Conservation (phyloP, 345 rosid genomes). For the Brassica rapa region DNA sequence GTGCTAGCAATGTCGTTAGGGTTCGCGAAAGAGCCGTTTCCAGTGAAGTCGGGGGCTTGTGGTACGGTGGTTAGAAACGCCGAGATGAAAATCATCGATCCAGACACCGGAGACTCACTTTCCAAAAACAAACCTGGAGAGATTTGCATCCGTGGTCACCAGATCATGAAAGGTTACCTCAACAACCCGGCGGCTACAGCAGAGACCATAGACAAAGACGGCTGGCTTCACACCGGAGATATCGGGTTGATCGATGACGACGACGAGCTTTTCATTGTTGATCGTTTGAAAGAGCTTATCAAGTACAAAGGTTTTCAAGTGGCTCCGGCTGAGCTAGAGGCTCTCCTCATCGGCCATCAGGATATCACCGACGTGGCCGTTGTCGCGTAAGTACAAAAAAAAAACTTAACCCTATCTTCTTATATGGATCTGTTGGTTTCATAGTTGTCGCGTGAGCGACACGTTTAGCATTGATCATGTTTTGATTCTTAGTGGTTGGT, state of each 20-base stretch:
- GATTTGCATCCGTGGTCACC: slow-evolving; percentile 77
- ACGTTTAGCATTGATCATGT: neutral
- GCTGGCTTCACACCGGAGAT: slow-evolving; percentile 52
- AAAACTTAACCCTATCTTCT: neutral
- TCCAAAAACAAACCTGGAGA: slow-evolving; percentile 70
- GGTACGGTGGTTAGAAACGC: slow-evolving; percentile 88
- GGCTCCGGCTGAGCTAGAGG: slow-evolving; percentile 76
- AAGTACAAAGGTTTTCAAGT: slow-evolving; percentile 76
- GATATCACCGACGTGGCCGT: slow-evolving; percentile 60
- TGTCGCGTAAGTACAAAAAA: slow-evolving; percentile 42
- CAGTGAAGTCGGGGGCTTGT: slow-evolving; percentile 73
- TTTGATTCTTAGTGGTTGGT: neutral
- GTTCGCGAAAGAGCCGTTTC: slow-evolving; percentile 72
- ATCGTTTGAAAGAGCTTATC: slow-evolving; percentile 65
- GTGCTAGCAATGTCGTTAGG: slow-evolving; percentile 74
- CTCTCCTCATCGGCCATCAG: slow-evolving; percentile 54
- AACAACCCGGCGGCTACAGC: slow-evolving; percentile 49
- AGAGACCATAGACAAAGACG: slow-evolving; percentile 50
- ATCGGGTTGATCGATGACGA: slow-evolving; percentile 56
- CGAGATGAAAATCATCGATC: slow-evolving; percentile 48
- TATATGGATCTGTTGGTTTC: neutral
- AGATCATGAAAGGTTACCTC: slow-evolving; percentile 79
- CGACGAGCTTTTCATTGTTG: slow-evolving; percentile 61
- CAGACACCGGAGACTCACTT: slow-evolving; percentile 59
- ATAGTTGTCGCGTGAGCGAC: neutral